phyloP scores from a whole-genome alignment of 805 yeast species.

The Candida saitoana region DNA sequence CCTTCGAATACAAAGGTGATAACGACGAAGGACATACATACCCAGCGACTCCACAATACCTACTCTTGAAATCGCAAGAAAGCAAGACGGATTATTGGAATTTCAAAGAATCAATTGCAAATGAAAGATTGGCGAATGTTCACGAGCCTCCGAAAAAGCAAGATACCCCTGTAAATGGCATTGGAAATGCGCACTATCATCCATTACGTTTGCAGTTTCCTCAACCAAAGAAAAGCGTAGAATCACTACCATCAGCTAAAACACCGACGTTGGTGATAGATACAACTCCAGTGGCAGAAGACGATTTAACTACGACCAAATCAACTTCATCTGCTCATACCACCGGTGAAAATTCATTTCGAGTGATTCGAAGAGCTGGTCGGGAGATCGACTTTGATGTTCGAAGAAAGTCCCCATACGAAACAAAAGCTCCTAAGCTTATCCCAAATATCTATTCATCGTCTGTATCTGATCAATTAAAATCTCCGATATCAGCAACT shows the following conservation, averaged over 20 bases:
- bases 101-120: slow-evolving; percentile 40
- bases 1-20: slow-evolving; percentile 45
- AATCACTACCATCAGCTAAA: slow-evolving; percentile 5
- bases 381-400: slow-evolving; percentile 80
- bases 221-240: slow-evolving; percentile 4
- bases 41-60: slow-evolving; percentile 68
- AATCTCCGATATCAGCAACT: slow-evolving; percentile 35
- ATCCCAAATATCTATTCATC: slow-evolving; percentile 33
- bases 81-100: slow-evolving; percentile 50
- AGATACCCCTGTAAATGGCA: neutral
- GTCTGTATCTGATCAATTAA: slow-evolving; percentile 22
- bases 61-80: slow-evolving; percentile 44
- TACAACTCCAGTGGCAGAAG: slow-evolving; percentile 8
- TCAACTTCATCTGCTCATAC: neutral
- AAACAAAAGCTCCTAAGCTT: slow-evolving; percentile 38
- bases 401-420: slow-evolving; percentile 71
- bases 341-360: slow-evolving; percentile 43
- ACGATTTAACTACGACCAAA: neutral
- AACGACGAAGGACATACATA: slow-evolving; percentile 38
- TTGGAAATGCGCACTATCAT: slow-evolving; percentile 8
- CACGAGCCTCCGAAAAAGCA: slow-evolving; percentile 6
- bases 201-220: slow-evolving; percentile 15
- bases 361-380: slow-evolving; percentile 62
- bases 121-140: slow-evolving; percentile 15
- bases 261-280: slow-evolving; percentile 15